Evolutionary conservation across 805 yeast genomes (phyloP).

Genomic region (Pichia thaimueangensis): DNA sequence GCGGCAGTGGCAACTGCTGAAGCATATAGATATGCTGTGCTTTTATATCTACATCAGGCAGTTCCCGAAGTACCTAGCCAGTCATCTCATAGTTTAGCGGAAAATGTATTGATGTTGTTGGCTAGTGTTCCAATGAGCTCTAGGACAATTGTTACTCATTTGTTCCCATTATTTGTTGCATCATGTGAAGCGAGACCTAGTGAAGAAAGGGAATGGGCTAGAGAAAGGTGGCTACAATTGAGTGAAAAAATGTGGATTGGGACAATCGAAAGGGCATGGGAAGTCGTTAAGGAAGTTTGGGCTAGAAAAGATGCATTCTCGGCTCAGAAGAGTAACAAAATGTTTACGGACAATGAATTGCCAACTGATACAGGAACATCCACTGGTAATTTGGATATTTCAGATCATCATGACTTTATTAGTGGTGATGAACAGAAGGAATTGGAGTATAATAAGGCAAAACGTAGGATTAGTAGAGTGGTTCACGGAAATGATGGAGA

Average conservation of each 20-base stretch:
- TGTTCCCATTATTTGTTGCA: slow-evolving; percentile 57
- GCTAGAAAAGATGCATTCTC: slow-evolving; percentile 46
- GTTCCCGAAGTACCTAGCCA: slow-evolving; percentile 61
- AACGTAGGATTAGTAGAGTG: slow-evolving; percentile 25
- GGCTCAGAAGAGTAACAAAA: slow-evolving; percentile 14
- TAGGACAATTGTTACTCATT: slow-evolving; percentile 50
- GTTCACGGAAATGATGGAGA: slow-evolving; percentile 39
- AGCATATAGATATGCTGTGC: slow-evolving; percentile 55
- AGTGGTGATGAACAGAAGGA: slow-evolving; percentile 13
- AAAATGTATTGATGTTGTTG: slow-evolving; percentile 49
- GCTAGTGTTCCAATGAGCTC: slow-evolving; percentile 60
- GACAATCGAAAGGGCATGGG: slow-evolving; percentile 57
- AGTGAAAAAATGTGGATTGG: slow-evolving; percentile 56
- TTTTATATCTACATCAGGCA: slow-evolving; percentile 59
- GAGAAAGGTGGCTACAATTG: slow-evolving; percentile 49
- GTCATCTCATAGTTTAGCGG: slow-evolving; percentile 50
- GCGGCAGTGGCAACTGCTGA: slow-evolving; percentile 66
- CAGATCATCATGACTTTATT: too few relatives aligned
- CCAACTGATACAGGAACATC: slow-evolving; percentile 1
- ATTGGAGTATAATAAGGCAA: slow-evolving; percentile 19
- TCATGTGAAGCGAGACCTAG: slow-evolving; percentile 58
- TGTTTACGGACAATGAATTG: not conserved
- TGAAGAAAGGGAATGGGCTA: slow-evolving; percentile 59
- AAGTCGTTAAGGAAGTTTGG: slow-evolving; percentile 71
- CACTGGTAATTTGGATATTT: slow-evolving; percentile 2